Evolutionary conservation across 345 rosid species (phyloP).

Genomic region (Eucalyptus erythrocorys): DNA sequence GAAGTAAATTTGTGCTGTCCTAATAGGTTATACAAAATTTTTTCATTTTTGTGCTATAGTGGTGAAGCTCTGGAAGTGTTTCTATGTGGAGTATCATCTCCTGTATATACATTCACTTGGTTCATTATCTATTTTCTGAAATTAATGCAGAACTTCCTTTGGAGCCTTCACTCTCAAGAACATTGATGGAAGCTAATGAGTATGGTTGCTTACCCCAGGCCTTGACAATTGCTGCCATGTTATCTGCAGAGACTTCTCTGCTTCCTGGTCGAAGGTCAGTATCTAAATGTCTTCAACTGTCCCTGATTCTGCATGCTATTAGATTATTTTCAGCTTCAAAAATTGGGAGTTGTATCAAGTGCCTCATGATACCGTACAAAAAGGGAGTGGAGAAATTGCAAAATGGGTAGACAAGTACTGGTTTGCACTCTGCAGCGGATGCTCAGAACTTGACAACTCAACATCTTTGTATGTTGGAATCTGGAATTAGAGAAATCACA

Average conservation of each 20-base stretch:
- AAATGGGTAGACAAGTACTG: neutral
- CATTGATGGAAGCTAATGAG: conserved; percentile 81
- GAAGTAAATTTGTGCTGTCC: neutral
- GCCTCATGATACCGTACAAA: neutral
- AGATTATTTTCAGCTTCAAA: neutral
- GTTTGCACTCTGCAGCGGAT: neutral
- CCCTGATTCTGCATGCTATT: neutral
- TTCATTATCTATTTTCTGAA: conserved; percentile 1
- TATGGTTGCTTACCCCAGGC: conserved; percentile 83
- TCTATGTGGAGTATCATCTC: neutral
- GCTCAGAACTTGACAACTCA: neutral
- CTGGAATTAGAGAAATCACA: neutral
- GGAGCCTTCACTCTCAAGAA: conserved; percentile 95
- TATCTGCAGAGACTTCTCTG: conserved; percentile 86
- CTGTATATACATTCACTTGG: neutral
- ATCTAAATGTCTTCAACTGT: neutral
- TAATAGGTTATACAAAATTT: neutral
- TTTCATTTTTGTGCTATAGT: neutral
- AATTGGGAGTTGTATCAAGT: neutral
- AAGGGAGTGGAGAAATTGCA: neutral
- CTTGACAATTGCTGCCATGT: conserved; percentile 89
- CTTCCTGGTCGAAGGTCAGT: conserved; percentile 61
- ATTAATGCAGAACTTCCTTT: conserved; percentile 75
- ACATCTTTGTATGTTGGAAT: neutral
- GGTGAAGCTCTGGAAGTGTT: neutral